Base-by-base conservation (phyloP, 1,139 yeast genomes). In the Hyphopichia fennica region DNA sequence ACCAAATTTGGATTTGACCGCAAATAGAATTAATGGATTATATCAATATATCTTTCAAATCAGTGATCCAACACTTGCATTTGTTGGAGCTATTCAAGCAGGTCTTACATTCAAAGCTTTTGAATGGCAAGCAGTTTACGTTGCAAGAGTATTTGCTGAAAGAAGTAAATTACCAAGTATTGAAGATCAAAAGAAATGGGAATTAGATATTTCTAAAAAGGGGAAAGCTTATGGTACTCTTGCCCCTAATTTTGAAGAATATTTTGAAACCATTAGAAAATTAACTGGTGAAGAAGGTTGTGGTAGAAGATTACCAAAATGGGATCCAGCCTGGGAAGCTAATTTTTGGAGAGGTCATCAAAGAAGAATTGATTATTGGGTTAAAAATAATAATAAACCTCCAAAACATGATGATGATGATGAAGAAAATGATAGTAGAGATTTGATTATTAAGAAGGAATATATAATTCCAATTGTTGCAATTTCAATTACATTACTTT, bases 31-130 rank as follows among this genome's bases (percentile, higher is more conserved):
- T 13, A 62, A 61, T 3, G 56, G 53, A 2, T 46, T 67, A 17
- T 72, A 57, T 46, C 71, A 65, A 43, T 74, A 71, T 49, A 67
- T 75, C 0, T 69, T 72, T 44, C 54, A 56, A 34, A 53, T 57
- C 7, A 56, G 60, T 13, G 74, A 72, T 40, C 73, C 74, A 3
- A 52, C 62, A 10, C 47, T 73, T 22, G 47, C 67, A 1, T 58
- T 70, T 35, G 65, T 72, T 19, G 79, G 79, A 16, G 64, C 69
- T 4, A 74, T 75, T 15, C 59, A 65, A 3, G 76, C 72, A 46
- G 77, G 69, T 1, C 51, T 67, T 6, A 65, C 71, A 1, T 60
- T 65, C 44, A 51, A 75, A 38, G 73, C 67, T 0, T 72, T 70
- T 50, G 77, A 72, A 49, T 70, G 58, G 52, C 78, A 72, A 49